These are phyloP conservation scores for Neurospora sp. DNA, from an alignment of 495 filamentous ascomycete species.

Conservation along the genomic window DNA sequence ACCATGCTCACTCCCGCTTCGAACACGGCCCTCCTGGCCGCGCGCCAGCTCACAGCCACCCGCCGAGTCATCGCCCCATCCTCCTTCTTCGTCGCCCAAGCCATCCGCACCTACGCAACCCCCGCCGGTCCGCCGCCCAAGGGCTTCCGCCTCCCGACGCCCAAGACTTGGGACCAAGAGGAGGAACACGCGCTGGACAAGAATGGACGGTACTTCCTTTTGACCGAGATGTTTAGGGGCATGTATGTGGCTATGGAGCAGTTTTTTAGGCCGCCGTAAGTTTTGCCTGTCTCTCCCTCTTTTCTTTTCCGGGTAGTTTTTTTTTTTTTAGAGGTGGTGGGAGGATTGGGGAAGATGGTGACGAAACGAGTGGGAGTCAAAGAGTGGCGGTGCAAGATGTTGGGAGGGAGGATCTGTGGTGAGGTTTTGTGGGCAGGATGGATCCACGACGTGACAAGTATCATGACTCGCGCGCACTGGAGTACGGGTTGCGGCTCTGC, in stretches of 20 bases:
- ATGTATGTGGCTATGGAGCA: slow-evolving; percentile 98
- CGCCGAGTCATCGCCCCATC: slow-evolving; percentile 19
- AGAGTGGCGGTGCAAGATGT: no score
- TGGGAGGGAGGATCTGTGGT: background rate
- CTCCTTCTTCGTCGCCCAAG: slow-evolving; percentile 8
- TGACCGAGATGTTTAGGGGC: slow-evolving; percentile 90
- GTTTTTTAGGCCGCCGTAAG: slow-evolving; percentile 94
- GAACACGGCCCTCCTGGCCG: no score
- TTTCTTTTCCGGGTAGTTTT: background rate
- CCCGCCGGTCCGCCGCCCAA: slow-evolving; percentile 66
- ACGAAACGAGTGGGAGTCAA: no score
- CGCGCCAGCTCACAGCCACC: slow-evolving; percentile 26
- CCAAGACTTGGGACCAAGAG: slow-evolving; percentile 60
- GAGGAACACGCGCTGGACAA: slow-evolving; percentile 65
- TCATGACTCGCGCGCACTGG: background rate
- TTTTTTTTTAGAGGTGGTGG: no score
- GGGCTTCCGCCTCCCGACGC: slow-evolving; percentile 62
- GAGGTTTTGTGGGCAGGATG: background rate
- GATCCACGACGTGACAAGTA: background rate
- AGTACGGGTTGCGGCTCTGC: background rate
- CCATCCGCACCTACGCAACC: slow-evolving; percentile 55
- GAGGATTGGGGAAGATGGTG: background rate
- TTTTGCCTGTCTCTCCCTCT: slow-evolving; percentile 14
- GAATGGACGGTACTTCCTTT: slow-evolving; percentile 82
- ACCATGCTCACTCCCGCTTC: slow-evolving; percentile 3